These are phyloP conservation scores for Gastrolobium bilobum DNA, from an alignment of 306 rosid genomes.

Conservation along the genomic window DNA sequence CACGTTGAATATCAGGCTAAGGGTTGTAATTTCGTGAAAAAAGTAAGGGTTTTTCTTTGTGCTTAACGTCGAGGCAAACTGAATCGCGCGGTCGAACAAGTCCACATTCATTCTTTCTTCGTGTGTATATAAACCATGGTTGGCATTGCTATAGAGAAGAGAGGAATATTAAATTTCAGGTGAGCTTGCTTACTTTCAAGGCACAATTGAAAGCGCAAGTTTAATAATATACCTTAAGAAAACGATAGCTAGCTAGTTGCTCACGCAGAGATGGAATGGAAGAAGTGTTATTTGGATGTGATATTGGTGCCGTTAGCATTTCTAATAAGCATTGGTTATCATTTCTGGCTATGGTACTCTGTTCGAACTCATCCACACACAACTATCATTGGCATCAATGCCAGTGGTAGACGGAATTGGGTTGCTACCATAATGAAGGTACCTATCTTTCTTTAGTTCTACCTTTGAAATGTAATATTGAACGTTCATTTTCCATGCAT, in stretches of 20 bases:
- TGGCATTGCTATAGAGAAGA: conserved; percentile 29
- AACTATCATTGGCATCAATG: conserved; percentile 86
- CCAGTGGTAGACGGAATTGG: conserved; percentile 83
- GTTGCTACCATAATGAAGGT: conserved; percentile 88
- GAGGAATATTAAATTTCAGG: conserved; percentile 36
- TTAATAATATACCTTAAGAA: conserved; percentile 20
- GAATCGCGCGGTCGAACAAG: conserved; percentile 56
- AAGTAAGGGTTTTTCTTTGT: conserved; percentile 48
- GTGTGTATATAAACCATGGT: conserved; percentile 52
- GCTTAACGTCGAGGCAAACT: background rate
- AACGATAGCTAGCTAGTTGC: background rate
- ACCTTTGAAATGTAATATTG: background rate
- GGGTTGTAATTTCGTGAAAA: conserved; percentile 53
- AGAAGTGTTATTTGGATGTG: conserved; percentile 83
- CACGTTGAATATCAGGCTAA: conserved; percentile 42
- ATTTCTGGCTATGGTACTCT: conserved; percentile 83
- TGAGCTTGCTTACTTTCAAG: conserved; percentile 5
- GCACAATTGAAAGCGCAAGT: conserved; percentile 35
- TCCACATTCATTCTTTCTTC: conserved; percentile 60
- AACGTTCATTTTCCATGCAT: background rate
- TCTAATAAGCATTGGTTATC: conserved; percentile 65
- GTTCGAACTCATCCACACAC: conserved; percentile 74
- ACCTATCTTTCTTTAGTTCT: background rate
- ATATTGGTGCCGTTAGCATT: conserved; percentile 82
- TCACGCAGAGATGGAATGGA: conserved; percentile 74